A percentile compares a stretch with the other conserved stretches of the same genome.
Evolutionary conservation across 768 basidiomycete genomes (phyloP).

Genomic region (Mycena filopes): DNA sequence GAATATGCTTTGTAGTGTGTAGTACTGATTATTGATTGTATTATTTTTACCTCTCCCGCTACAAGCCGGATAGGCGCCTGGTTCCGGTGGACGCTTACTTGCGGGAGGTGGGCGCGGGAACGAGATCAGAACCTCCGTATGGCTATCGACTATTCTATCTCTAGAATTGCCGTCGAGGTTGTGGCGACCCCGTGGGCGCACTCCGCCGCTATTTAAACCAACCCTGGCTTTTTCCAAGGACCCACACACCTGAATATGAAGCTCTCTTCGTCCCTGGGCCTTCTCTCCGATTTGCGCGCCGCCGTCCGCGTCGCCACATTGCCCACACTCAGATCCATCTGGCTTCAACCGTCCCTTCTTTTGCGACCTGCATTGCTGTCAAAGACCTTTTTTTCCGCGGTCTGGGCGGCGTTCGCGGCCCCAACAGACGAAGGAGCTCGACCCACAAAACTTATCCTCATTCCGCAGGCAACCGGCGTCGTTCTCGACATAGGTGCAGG

Average conservation of each 20-base stretch:
- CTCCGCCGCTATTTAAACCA: constrained; percentile 5
- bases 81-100: neutral
- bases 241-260: constrained; percentile 50
- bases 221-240: neutral
- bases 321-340: constrained; percentile 58
- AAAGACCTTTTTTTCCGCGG: constrained; percentile 61
- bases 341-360: constrained; percentile 54
- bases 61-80: neutral
- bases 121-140: neutral
- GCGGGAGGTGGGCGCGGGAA: too few species aligned
- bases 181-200: constrained; percentile 6
- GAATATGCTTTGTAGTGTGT: constrained; percentile 8
- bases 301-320: constrained; percentile 51
- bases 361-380: constrained; percentile 58
- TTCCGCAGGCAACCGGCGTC: constrained; percentile 65
- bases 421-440: constrained; percentile 56
- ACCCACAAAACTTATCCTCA: constrained; percentile 56
- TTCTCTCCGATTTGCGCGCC: constrained; percentile 54
- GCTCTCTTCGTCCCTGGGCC: constrained; percentile 52
- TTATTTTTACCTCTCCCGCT: neutral
- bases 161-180: neutral
- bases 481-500: constrained; percentile 80
- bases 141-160: neutral
- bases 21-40: constrained; percentile 18
- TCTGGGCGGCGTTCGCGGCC: constrained; percentile 65